Conservation (phyloP, 768 basidiomycete genomes). For the Mrakia frigida region DNA sequence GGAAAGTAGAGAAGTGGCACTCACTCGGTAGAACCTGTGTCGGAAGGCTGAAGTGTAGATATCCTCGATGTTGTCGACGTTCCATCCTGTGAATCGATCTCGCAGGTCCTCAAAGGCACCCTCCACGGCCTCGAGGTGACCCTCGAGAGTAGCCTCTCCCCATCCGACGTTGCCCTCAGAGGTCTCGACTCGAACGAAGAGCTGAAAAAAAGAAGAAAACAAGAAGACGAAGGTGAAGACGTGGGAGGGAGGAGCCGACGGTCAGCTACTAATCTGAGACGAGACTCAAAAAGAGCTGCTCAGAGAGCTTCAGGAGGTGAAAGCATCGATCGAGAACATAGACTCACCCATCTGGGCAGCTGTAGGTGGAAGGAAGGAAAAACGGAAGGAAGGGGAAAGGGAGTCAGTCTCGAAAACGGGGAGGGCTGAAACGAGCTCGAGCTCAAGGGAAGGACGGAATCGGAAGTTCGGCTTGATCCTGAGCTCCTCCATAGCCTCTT, state of each 20-base stretch:
- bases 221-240: conserved; percentile 42
- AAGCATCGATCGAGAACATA: no score
- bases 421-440: not conserved
- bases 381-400: not conserved
- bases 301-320: not conserved
- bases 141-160: conserved; percentile 65
- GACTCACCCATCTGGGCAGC: conserved; percentile 36
- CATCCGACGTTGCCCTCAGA: conserved; percentile 61
- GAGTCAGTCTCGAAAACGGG: not conserved
- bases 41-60: conserved; percentile 56
- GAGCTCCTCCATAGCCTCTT: not conserved
- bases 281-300: not conserved
- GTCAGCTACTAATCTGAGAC: not conserved
- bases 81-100: conserved; percentile 51
- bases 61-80: conserved; percentile 56
- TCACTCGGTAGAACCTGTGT: conserved; percentile 60
- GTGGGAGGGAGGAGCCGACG: not conserved
- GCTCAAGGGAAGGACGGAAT: not conserved
- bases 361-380: not conserved
- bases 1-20: not conserved
- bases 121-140: conserved; percentile 66
- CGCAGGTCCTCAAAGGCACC: conserved; percentile 60
- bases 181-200: conserved; percentile 67
- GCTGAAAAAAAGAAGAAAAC: conserved; percentile 37
- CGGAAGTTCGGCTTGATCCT: not conserved